Base-by-base conservation (phyloP, 106 monocot species). In the Platanthera guangdongensis region DNA sequence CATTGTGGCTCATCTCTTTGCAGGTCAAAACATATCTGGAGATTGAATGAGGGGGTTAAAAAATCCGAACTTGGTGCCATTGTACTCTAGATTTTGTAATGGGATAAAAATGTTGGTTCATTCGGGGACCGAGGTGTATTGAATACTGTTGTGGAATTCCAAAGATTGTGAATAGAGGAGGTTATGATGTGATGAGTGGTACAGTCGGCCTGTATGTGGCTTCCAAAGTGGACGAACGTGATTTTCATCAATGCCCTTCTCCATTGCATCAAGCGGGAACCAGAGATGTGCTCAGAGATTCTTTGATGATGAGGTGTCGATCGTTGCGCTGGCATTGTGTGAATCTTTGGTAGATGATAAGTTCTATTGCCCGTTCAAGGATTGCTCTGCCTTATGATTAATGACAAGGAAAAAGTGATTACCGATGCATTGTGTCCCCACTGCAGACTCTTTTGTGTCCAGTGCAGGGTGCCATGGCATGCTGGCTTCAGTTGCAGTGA, bases 141-240 rank as follows among this genome's bases (percentile, higher is more conserved):
- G 46, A 72, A 50, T 50, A 51, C 15, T 25, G 49, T 2, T 6
- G 1, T 51, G 3, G 49, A 8, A 11, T 51, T 72, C 21, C 50
- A 72, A 72, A 72, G 18, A 72, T 51, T 47, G 51, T 72, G 10
- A 18, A 72, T 15, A 51, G 4, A 51, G 72, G 50, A 51, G 39
- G 21, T 51, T 72, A 19, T 51, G 19, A 72, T 72, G 51, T 22
- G 9, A 72, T 51, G 8, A 4, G 21, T 2, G 15, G 18, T 51
- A 22, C 11, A 22, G 21, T n/a, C n/a, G n/a, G 73, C 67, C 82
- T 79, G 57, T 50, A 79, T 94, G 48, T 78, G 70, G 0, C 91
- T 75, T 59, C 97, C 87, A 0, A 86, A 81, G 52, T 97, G 90
- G 86, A 90, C 16, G 97, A 94, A 52, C 75, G 97, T 80, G 32